A percentile compares a stretch with the other conserved stretches of the same genome.
Evolutionary conservation across 2,329 filamentous ascomycete genomes (phyloP).

Genomic region (Colletotrichum zoysiae): DNA sequence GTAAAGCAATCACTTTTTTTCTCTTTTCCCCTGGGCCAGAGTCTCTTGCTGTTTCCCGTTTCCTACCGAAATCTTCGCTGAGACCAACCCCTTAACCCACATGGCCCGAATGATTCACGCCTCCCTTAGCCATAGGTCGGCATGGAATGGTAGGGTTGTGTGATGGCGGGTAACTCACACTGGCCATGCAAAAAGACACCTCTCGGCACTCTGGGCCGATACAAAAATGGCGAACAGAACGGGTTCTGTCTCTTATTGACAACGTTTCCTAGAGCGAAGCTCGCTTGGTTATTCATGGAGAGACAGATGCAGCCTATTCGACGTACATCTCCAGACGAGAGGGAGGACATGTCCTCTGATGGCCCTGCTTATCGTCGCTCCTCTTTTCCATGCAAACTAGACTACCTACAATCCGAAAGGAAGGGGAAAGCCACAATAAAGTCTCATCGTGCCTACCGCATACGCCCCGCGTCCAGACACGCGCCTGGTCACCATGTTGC

Average conservation of each 20-base stretch:
- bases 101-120: not conserved
- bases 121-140: not conserved
- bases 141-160: not conserved
- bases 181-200: not conserved
- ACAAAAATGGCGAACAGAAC: not conserved
- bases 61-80: not conserved
- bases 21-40: not conserved
- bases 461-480: not conserved
- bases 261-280: not conserved
- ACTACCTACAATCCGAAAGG: not conserved
- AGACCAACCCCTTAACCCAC: not conserved
- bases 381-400: not conserved
- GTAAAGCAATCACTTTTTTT: not conserved
- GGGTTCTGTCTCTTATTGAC: not conserved
- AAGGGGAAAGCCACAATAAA: not conserved
- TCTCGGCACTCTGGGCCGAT: not conserved
- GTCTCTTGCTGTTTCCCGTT: not conserved
- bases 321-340: not conserved
- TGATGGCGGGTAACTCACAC: not conserved
- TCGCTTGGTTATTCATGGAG: not conserved
- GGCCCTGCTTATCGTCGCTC: not conserved
- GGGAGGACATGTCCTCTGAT: not conserved
- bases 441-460: not conserved
- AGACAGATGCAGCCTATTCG: not conserved
- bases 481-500: not conserved